phyloP scores from a whole-genome alignment of 495 filamentous ascomycete genomes.

The Tuber aestivum region DNA sequence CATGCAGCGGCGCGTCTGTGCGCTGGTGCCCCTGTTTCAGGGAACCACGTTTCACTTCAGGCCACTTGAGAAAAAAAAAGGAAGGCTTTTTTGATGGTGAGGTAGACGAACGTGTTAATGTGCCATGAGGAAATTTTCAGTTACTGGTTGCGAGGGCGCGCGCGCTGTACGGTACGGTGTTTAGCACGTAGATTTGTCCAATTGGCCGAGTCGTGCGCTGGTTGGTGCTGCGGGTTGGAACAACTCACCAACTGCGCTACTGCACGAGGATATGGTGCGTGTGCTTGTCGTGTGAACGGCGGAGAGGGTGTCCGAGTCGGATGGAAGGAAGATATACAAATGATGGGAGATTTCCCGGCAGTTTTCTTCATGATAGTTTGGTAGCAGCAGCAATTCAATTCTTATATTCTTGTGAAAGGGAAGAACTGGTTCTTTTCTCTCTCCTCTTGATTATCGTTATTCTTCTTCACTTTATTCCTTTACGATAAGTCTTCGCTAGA shows the following conservation, averaged over 20 bases:
- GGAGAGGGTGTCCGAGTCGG: neutral
- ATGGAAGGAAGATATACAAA: neutral
- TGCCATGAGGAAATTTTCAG: neutral
- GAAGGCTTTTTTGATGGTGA: neutral
- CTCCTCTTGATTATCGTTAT: neutral
- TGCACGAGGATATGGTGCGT: neutral
- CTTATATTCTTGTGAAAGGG: neutral
- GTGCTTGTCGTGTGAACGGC: neutral
- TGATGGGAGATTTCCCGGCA: neutral
- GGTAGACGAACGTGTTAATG: neutral
- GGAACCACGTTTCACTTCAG: neutral
- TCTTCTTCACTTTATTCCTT: neutral
- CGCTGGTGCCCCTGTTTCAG: neutral
- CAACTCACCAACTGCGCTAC: neutral
- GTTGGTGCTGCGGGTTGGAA: neutral
- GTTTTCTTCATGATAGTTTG: neutral
- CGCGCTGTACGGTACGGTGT: neutral
- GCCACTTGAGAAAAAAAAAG: neutral
- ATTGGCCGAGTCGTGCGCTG: neutral
- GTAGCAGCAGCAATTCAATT: neutral
- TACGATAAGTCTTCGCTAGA: neutral
- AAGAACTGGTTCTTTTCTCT: constrained; percentile 5
- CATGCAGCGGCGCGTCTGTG: neutral
- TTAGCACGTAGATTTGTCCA: neutral
- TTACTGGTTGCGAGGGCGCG: neutral